phyloP scores from a whole-genome alignment of 176 grass and related monocot species.

The Oryza longistaminata region DNA sequence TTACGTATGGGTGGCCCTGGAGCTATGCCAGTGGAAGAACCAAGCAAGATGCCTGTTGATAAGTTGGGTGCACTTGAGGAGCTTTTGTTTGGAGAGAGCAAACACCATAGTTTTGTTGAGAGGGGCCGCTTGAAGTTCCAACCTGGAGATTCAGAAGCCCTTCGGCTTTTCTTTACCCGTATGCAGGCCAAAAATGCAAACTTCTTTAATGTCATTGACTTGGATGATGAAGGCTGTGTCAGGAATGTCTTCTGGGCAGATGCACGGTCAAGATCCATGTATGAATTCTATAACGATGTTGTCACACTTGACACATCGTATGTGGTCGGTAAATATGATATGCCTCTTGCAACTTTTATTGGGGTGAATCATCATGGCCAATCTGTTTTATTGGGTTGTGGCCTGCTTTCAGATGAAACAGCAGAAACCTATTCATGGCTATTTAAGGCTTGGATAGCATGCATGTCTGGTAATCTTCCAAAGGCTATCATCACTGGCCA shows the following conservation, averaged over 20 bases:
- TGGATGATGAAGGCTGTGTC: constrained; percentile 74
- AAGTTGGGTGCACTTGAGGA: constrained; percentile 71
- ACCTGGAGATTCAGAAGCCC: constrained; percentile 79
- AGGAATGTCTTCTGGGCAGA: constrained; percentile 92
- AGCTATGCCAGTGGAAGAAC: constrained; percentile 60
- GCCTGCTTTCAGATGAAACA: constrained; percentile 79
- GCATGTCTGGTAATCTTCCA: constrained; percentile 86
- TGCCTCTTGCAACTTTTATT: constrained; percentile 85
- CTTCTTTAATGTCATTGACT: constrained; percentile 85
- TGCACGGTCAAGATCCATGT: constrained; percentile 76
- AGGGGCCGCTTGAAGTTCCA: constrained; percentile 75
- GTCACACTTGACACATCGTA: constrained; percentile 79
- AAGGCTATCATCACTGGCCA: constrained; percentile 82
- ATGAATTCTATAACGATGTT: constrained; percentile 84
- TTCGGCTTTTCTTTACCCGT: constrained; percentile 85
- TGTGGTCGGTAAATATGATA: constrained; percentile 72
- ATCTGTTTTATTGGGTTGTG: constrained; percentile 73
- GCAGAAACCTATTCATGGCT: constrained; percentile 87
- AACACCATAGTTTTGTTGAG: constrained; percentile 64
- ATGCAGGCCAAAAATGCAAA: constrained; percentile 96
- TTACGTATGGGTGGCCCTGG: constrained; percentile 57
- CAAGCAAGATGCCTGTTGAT: constrained; percentile 69
- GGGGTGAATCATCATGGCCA: constrained; percentile 96
- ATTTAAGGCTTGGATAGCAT: constrained; percentile 91
- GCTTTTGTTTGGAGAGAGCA: constrained; percentile 83